Conservation (phyloP, 306 rosid genomes). For the Inga oerstediana region DNA sequence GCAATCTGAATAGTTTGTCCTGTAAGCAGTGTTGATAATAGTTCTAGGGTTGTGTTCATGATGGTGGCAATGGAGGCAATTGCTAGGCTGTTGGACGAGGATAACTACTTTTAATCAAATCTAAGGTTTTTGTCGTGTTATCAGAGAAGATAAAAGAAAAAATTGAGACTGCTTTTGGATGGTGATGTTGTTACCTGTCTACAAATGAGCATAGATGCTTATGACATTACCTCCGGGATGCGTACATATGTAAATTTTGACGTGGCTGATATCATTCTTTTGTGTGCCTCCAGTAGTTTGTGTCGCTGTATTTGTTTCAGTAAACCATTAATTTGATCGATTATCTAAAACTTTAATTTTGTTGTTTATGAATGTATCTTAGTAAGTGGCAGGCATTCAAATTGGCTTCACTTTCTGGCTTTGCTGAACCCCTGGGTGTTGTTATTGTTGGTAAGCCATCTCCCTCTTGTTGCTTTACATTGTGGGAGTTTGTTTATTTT, state of each 20-base stretch:
- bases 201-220: slow-evolving; percentile 19
- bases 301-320: slow-evolving; percentile 20
- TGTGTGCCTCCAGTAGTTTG: slow-evolving; percentile 1
- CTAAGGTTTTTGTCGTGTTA: not conserved
- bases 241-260: slow-evolving; percentile 20
- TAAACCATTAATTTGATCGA: slow-evolving; percentile 25
- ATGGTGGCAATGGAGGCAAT: slow-evolving; percentile 1
- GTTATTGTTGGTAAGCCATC: slow-evolving; percentile 78
- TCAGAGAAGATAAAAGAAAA: slow-evolving; percentile 5
- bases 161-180: slow-evolving; percentile 29
- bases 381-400: slow-evolving; percentile 99
- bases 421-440: slow-evolving; percentile 95
- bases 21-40: slow-evolving; percentile 18
- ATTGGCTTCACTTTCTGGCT: slow-evolving; percentile 94
- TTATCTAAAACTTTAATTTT: slow-evolving; percentile 19
- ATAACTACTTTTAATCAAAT: not conserved
- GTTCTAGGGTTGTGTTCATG: not conserved
- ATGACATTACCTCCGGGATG: slow-evolving; percentile 6
- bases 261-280: slow-evolving; percentile 21
- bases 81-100: slow-evolving; percentile 1
- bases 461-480: slow-evolving; percentile 32
- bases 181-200: slow-evolving; percentile 2
- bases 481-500: slow-evolving; percentile 14
- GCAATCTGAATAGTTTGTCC: slow-evolving; percentile 18
- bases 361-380: slow-evolving; percentile 35